phyloP scores from a whole-genome alignment of 768 basidiomycete genomes.

The Infundibulicybe gibba region DNA sequence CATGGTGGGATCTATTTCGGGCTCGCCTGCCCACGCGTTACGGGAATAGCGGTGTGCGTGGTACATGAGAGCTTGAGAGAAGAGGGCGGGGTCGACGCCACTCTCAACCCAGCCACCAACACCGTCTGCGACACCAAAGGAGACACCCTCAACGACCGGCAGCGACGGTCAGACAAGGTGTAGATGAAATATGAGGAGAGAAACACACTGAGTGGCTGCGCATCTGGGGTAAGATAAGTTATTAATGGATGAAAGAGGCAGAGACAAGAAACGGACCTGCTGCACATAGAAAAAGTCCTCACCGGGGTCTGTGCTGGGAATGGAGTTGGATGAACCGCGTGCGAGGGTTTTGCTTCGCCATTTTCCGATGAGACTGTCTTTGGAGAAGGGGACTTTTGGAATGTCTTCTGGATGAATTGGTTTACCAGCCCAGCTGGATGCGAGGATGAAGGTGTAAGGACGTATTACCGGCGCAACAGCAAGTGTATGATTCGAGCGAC shows the following conservation, averaged over 20 bases:
- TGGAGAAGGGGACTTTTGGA: conserved; percentile 48
- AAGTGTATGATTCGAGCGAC: neutral
- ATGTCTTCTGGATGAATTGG: conserved; percentile 36
- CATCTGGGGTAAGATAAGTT: conserved; percentile 49
- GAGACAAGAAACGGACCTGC: conserved; percentile 42
- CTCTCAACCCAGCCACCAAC: conserved; percentile 89
- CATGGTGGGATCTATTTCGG: conserved; percentile 75
- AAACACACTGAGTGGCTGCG: conserved; percentile 69
- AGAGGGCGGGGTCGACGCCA: conserved; percentile 84
- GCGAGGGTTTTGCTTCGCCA: conserved; percentile 70
- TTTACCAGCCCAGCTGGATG: conserved; percentile 77
- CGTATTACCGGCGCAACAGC: conserved; percentile 9
- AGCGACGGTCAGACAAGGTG: conserved; percentile 19
- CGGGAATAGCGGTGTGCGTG: conserved; percentile 72
- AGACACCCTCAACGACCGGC: conserved; percentile 51
- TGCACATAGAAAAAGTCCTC: conserved; percentile 61
- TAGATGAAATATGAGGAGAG: conserved; percentile 19
- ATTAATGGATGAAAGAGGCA: neutral
- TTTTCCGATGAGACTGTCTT: conserved; percentile 52
- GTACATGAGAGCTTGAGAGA: conserved; percentile 90
- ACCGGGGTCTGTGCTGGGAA: conserved; percentile 32
- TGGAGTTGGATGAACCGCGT: conserved; percentile 27
- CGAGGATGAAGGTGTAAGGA: conserved; percentile 73
- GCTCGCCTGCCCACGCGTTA: conserved; percentile 79
- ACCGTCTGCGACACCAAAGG: conserved; percentile 87